Conservation (phyloP, 768 basidiomycete genomes). For the Suillus bovinus region DNA sequence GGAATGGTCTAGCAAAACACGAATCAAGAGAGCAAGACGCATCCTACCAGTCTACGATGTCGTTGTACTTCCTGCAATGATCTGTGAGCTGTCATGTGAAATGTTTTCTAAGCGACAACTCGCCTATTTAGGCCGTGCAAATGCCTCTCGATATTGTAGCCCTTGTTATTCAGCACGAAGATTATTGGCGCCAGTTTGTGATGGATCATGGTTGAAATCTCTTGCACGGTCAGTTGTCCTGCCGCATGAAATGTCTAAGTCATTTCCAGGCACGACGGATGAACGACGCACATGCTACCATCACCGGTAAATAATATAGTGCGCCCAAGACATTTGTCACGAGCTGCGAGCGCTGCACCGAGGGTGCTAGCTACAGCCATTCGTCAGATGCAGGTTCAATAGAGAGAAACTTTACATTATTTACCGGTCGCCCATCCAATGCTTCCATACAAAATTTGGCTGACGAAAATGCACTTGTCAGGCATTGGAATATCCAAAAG, state of each 20-base stretch:
- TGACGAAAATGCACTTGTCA: constrained; percentile 59
- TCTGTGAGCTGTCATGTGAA: neutral
- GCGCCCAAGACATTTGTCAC: constrained; percentile 59
- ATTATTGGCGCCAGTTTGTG: constrained; percentile 76
- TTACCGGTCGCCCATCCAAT: constrained; percentile 88
- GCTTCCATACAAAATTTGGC: constrained; percentile 87
- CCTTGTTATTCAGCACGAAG: constrained; percentile 78
- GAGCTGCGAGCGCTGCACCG: constrained; percentile 80
- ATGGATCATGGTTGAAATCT: constrained; percentile 81
- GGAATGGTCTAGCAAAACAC: neutral
- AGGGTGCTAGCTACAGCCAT: constrained; percentile 53
- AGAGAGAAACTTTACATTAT: constrained; percentile 12
- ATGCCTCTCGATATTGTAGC: constrained; percentile 86
- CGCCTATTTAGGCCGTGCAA: constrained; percentile 65
- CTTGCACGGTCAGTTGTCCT: constrained; percentile 82
- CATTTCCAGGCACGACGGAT: neutral
- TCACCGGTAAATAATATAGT: constrained; percentile 87
- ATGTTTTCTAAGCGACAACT: constrained; percentile 7
- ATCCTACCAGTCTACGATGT: constrained; percentile 71
- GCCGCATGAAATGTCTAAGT: constrained; percentile 11
- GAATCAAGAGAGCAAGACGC: neutral
- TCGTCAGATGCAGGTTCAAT: neutral
- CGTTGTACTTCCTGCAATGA: constrained; percentile 71
- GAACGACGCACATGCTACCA: constrained; percentile 63
- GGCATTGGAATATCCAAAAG: constrained; percentile 82